Base-by-base conservation (phyloP, 2,329 filamentous ascomycete species). In the Didymella arachidicola region DNA sequence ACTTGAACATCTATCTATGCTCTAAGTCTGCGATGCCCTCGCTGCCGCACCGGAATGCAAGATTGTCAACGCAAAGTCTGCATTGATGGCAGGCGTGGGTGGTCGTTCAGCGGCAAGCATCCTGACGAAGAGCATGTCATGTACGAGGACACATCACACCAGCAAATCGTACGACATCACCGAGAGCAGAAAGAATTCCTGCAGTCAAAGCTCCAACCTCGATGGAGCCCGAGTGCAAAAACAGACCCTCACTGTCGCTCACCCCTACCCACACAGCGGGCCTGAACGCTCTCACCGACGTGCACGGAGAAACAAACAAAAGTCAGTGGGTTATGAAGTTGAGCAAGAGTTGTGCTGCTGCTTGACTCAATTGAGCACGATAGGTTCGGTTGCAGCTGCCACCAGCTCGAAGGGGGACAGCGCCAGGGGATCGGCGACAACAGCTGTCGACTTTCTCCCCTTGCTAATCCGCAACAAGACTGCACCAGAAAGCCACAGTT, bases 371-470 rank as follows among this genome's bases (percentile, higher is more conserved):
- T 39, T 11, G n/a, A 39, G 18, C n/a, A 39, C 18, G 18, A 39
- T n/a, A 19, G 16, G 34, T 38, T 38, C n/a, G 34, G 18, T 26
- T 25, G 30, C 30, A 30, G 30, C 34, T 22, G 19, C 45, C 32
- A 42, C 46, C 29, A 59, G 51, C 57, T 41, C 11, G 30, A 51
- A 50, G 5, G 3, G 34, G 57, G 4, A 51, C 51, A 43, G 51
- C 36, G 46, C 51, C 34, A 55, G 51, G 57, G 42, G 46, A 41
- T 47, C 26, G 38, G 46, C 30, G 19, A 50, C 18, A 55, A 50
- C 32, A 36, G 29, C 14, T 29, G 18, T 12, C 3, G 29, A n/a
- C 51, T 18, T 42, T 32, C 7, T n/a, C 29, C 22, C 8, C 43
- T 18, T 19, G 19, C 26, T 22, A 27, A 22, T 43, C 27, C 12